Conservation (phyloP, 805 yeast species). For the Allodekkera sacchari region DNA sequence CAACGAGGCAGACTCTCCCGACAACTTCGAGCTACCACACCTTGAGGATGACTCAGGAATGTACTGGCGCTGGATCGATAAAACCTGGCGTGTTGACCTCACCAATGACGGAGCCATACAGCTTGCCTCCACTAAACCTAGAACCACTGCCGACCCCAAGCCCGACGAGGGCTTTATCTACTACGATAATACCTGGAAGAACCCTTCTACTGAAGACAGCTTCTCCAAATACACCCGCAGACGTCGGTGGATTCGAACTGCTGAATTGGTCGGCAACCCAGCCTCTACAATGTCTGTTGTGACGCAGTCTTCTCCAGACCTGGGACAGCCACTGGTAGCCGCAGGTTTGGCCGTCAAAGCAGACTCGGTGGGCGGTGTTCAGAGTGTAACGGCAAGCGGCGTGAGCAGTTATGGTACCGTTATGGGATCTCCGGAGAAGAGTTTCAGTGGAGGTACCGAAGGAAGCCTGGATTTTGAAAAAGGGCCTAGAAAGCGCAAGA, state of each 20-base stretch:
- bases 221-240: conserved; percentile 88
- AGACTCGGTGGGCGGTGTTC: conserved; percentile 12
- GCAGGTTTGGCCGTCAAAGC: conserved; percentile 1
- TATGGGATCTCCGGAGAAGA: conserved; percentile 14
- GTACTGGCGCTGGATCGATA: conserved; percentile 93
- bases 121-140: conserved; percentile 50
- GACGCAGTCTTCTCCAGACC: neutral
- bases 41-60: conserved; percentile 61
- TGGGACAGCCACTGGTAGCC: conserved; percentile 1
- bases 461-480: neutral
- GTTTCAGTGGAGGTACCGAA: conserved; percentile 6
- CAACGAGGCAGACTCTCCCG: conserved; percentile 75
- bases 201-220: conserved; percentile 80
- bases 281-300: conserved; percentile 3
- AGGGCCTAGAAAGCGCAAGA: conserved; percentile 17
- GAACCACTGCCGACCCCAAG: conserved; percentile 61
- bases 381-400: conserved; percentile 15
- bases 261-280: conserved; percentile 55
- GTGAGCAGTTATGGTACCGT: no score
- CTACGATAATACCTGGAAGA: conserved; percentile 91
- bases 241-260: conserved; percentile 93
- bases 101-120: conserved; percentile 83
- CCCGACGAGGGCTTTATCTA: conserved; percentile 81
- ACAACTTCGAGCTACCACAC: conserved; percentile 73
- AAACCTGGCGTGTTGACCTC: conserved; percentile 83